These are phyloP conservation scores for Scheffersomyces lignicola DNA, from an alignment of 1,139 yeast genomes.

Conservation along the genomic window DNA sequence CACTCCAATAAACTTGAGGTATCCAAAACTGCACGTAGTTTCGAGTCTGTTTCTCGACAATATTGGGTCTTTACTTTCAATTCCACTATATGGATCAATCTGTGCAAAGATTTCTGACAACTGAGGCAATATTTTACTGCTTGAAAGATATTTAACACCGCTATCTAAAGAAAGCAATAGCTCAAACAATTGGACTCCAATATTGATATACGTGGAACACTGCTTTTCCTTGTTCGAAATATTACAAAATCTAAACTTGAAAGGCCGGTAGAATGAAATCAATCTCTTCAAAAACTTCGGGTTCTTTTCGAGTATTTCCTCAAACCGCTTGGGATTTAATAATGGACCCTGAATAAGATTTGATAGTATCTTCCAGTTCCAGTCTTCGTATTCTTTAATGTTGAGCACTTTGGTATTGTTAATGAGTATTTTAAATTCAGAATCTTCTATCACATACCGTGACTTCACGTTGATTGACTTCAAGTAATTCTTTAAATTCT, in stretches of 20 bases:
- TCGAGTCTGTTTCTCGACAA: conserved; percentile 62
- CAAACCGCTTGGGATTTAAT: conserved; percentile 66
- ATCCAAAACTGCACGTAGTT: conserved; percentile 71
- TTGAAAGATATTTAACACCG: conserved; percentile 68
- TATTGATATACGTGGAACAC: conserved; percentile 58
- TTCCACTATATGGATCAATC: conserved; percentile 77
- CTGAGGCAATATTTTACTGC: conserved; percentile 80
- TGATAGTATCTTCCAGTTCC: conserved; percentile 83
- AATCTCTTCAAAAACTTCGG: conserved; percentile 84
- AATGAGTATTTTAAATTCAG: conserved; percentile 65
- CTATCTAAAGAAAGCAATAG: conserved; percentile 60
- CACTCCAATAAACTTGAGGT: conserved; percentile 74
- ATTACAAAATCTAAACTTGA: conserved; percentile 79
- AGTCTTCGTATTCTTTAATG: conserved; percentile 75
- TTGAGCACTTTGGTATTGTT: conserved; percentile 69
- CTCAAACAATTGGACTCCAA: conserved; percentile 73
- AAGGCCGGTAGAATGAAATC: conserved; percentile 86
- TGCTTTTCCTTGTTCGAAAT: conserved; percentile 33
- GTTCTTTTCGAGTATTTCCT: conserved; percentile 70
- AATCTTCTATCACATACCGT: conserved; percentile 64
- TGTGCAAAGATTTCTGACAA: conserved; percentile 87
- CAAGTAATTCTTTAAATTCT: conserved; percentile 29
- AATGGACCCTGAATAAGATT: conserved; percentile 81
- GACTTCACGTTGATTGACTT: conserved; percentile 45
- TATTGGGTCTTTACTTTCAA: conserved; percentile 71